Conservation (phyloP, 2,329 filamentous ascomycete genomes). For the Leptographium galeiforme region DNA sequence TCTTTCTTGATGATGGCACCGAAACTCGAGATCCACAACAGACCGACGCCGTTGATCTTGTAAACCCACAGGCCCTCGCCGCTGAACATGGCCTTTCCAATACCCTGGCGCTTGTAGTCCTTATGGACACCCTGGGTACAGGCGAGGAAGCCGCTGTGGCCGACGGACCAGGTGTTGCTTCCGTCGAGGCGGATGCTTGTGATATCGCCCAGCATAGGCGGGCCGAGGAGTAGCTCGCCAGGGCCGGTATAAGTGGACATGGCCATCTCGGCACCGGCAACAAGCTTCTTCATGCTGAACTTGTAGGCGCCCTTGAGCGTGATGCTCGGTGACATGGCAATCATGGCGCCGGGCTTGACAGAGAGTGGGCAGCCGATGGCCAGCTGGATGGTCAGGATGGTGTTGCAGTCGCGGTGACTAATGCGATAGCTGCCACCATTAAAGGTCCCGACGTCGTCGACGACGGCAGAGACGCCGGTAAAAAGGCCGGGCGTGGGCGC, state of each 20-base stretch:
- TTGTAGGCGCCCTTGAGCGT: constrained; percentile 72
- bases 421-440: constrained; percentile 92
- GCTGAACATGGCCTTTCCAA: constrained; percentile 85
- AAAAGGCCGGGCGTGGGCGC: constrained; percentile 42
- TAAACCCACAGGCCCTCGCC: constrained; percentile 89
- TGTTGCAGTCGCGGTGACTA: constrained; percentile 83
- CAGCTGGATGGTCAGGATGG: constrained; percentile 75
- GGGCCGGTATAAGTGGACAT: constrained; percentile 77
- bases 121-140: constrained; percentile 78
- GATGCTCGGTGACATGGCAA: constrained; percentile 84
- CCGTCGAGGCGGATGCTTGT: constrained; percentile 64
- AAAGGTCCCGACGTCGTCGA: constrained; percentile 89
- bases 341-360: constrained; percentile 78
- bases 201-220: constrained; percentile 70
- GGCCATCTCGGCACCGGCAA: constrained; percentile 66
- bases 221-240: constrained; percentile 77
- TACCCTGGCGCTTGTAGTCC: constrained; percentile 72
- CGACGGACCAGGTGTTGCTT: constrained; percentile 67
- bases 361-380: constrained; percentile 76
- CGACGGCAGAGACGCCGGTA: constrained; percentile 44
- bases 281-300: constrained; percentile 83
- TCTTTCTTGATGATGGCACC: constrained; percentile 93
- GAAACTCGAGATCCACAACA: constrained; percentile 85
- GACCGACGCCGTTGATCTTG: constrained; percentile 65
- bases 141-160: constrained; percentile 75